Evolutionary conservation across 176 grass and related monocot genomes (phyloP), one percentile per base, ranked within the genome.

Genomic region (Dactylis glomerata): DNA sequence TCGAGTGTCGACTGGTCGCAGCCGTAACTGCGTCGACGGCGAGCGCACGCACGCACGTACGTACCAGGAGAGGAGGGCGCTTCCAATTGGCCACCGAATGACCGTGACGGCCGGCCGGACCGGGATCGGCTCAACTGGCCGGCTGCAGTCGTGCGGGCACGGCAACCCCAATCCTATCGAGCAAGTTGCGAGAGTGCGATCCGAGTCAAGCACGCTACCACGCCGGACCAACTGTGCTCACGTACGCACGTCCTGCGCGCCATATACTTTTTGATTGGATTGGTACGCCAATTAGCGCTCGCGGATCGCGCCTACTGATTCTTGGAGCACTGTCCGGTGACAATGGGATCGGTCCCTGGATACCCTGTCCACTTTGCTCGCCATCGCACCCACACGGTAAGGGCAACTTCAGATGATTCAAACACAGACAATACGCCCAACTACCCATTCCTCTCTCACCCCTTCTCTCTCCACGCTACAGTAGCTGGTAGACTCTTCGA

Each of bases 31-130:
- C 54, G 34, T n/a, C 65, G 65, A 68, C 2, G 17, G 65, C 22
- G 10, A 70, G 22, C 5, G 68, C 22, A 8, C 11, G 68, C 22
- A 8, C 11, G 67, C 5, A 40, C 65, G 34, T 41, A 85, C 63
- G 26, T 8, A 5, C 20, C 36, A 44, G 3, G 58, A n/a, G 50
- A 33, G 8, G 65, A 32, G 16, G 56, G 80, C 85, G 78, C 45
- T 52, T 55, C 68, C 85, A n/a, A 54, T 65, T 78, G 56, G 83
- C 62, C 56, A 22, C 61, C 1, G 74, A 10, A 24, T 19, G 83
- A 77, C 20, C 8, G 68, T 1, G 85, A 73, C 77, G 1, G 30
- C 3, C 77, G 1, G 30, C 3, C 57, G 11, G 68, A 13, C 5
- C 5, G 20, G 66, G 36, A 19, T 67, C 19, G 34, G 8, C 38